Conservation (phyloP, 768 basidiomycete genomes). For the Collybia sordida region DNA sequence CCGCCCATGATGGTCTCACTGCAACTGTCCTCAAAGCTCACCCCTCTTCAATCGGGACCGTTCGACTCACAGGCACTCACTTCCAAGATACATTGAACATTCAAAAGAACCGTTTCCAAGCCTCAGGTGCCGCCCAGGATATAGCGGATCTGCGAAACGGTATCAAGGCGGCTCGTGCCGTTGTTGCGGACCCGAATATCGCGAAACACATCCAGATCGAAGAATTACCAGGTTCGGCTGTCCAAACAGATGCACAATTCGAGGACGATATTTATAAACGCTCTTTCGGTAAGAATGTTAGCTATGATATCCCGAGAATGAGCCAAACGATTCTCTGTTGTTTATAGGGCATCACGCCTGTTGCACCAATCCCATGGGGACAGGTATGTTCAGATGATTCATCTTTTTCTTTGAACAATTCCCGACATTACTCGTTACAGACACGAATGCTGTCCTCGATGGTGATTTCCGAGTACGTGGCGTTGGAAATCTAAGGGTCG, state of each 20-base stretch:
- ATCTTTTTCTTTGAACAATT: background rate
- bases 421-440: conserved; percentile 9
- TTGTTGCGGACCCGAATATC: conserved; percentile 17
- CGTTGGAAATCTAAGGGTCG: conserved; percentile 26
- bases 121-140: conserved; percentile 19
- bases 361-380: conserved; percentile 28
- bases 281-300: conserved; percentile 18
- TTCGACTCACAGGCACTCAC: conserved; percentile 27
- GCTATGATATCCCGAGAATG: no score
- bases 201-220: conserved; percentile 17
- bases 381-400: conserved; percentile 13
- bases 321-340: background rate
- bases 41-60: conserved; percentile 28
- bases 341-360: conserved; percentile 28
- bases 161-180: conserved; percentile 19
- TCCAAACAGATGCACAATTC: background rate
- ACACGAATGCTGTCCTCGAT: conserved; percentile 27
- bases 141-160: conserved; percentile 23
- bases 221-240: conserved; percentile 18
- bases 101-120: conserved; percentile 27
- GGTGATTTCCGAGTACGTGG: conserved; percentile 28
- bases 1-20: conserved; percentile 20
- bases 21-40: conserved; percentile 26
- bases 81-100: conserved; percentile 28
- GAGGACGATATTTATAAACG: conserved; percentile 23